Percentiles rank a stretch among this genome's conserved stretches.
These are phyloP conservation scores for Zea luxurians DNA, from an alignment of 176 grass and related monocot species.

Conservation along the genomic window DNA sequence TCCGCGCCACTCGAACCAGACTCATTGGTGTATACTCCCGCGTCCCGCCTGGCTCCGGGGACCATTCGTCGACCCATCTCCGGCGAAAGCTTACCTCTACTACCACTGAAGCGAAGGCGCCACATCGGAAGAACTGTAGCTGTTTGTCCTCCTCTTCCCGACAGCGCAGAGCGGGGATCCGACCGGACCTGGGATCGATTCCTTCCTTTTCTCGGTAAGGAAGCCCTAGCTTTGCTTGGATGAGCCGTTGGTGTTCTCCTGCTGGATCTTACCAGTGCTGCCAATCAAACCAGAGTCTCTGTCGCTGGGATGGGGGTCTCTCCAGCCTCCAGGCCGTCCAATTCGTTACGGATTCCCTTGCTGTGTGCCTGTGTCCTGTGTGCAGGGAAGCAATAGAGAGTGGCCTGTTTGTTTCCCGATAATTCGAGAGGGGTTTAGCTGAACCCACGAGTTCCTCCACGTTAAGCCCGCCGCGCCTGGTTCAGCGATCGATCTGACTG, in stretches of 20 bases:
- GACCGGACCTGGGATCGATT: background rate
- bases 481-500: conserved; percentile 30
- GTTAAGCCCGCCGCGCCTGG: background rate
- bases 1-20: background rate
- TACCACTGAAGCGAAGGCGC: background rate
- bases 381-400: background rate
- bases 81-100: background rate
- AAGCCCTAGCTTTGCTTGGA: conserved; percentile 19
- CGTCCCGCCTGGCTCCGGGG: background rate
- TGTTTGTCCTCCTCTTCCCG: background rate
- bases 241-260: background rate
- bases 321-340: too few species aligned
- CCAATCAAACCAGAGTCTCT: background rate
- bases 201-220: conserved; percentile 8
- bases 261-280: conserved; percentile 15
- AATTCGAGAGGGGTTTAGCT: background rate
- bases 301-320: too few species aligned
- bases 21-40: background rate
- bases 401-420: background rate
- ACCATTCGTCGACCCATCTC: background rate
- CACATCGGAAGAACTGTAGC: background rate
- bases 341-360: too few species aligned
- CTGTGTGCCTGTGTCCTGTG: background rate
- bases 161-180: conserved; percentile 5
- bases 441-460: background rate